Conservation (phyloP, 2,329 filamentous ascomycete genomes). For the Gyromitra esculenta region DNA sequence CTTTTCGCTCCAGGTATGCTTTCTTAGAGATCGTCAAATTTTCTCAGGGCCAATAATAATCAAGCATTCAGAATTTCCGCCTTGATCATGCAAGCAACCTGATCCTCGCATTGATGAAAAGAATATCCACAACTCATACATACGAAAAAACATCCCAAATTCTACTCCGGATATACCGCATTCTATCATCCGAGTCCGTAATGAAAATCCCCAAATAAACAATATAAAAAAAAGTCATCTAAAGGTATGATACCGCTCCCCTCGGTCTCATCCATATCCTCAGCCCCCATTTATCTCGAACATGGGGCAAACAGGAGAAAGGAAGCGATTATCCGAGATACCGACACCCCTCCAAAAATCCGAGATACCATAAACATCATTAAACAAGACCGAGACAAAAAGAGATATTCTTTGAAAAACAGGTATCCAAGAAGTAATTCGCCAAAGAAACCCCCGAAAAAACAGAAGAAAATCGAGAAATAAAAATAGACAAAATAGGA, state of each 20-base stretch:
- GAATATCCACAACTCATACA: constrained; percentile 7
- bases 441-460: constrained; percentile 28
- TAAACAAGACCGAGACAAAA: constrained; percentile 21
- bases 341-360: background rate
- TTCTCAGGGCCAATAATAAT: background rate
- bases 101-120: background rate
- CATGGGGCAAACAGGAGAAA: constrained; percentile 5
- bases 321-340: constrained; percentile 6
- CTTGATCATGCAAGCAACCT: background rate
- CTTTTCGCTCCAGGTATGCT: background rate
- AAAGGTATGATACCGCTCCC: constrained; percentile 8
- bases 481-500: constrained; percentile 35
- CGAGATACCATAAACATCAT: constrained; percentile 18
- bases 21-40: background rate
- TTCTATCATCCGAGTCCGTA: constrained; percentile 28
- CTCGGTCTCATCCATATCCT: constrained; percentile 3
- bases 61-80: background rate
- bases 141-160: constrained; percentile 7
- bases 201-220: constrained; percentile 6
- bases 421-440: constrained; percentile 12
- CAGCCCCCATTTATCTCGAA: constrained; percentile 21
- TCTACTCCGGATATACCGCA: constrained; percentile 33
- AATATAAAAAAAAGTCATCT: constrained; percentile 34
- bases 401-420: constrained; percentile 32
- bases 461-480: constrained; percentile 17